These are phyloP conservation scores for Russula ochroleuca DNA, from an alignment of 768 basidiomycete genomes.

Conservation along the genomic window DNA sequence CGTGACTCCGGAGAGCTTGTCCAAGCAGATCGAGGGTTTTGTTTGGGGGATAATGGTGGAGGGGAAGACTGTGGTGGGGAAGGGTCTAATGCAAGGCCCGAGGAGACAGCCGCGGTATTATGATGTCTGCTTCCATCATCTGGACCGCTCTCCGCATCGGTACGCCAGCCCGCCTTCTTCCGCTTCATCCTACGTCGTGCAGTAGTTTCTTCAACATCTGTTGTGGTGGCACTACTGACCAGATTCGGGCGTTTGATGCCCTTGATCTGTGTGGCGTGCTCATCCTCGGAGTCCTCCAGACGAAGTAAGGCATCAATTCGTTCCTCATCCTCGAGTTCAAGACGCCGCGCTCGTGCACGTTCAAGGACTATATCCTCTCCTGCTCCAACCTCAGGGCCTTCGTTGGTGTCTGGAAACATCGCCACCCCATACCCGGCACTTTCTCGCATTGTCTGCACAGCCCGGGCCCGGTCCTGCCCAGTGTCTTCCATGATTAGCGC, in stretches of 20 bases:
- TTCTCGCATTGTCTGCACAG: slow-evolving; percentile 59
- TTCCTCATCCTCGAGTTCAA: slow-evolving; percentile 43
- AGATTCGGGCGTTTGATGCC: slow-evolving; percentile 19
- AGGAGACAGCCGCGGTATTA: not conserved
- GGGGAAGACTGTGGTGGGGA: not conserved
- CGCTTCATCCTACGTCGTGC: slow-evolving; percentile 21
- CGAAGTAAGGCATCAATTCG: slow-evolving; percentile 33
- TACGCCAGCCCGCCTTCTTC: slow-evolving; percentile 22
- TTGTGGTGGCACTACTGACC: slow-evolving; percentile 9
- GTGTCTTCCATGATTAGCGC: slow-evolving; percentile 80
- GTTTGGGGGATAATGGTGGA: not conserved
- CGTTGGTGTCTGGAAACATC: slow-evolving; percentile 70
- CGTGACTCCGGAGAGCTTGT: not conserved
- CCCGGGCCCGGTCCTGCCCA: slow-evolving; percentile 42
- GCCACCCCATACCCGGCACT: slow-evolving; percentile 81
- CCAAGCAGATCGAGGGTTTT: not conserved
- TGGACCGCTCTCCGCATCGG: slow-evolving; percentile 8
- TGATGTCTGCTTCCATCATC: not conserved
- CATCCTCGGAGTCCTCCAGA: slow-evolving; percentile 22
- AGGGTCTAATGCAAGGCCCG: not conserved
- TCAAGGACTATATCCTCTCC: slow-evolving; percentile 45
- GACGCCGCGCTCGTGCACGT: slow-evolving; percentile 40
- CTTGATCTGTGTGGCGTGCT: slow-evolving; percentile 1
- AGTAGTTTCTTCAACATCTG: slow-evolving; percentile 10
- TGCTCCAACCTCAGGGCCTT: slow-evolving; percentile 35